Conservation (phyloP, 257 asterid species). For the Solanum dulcamara region DNA sequence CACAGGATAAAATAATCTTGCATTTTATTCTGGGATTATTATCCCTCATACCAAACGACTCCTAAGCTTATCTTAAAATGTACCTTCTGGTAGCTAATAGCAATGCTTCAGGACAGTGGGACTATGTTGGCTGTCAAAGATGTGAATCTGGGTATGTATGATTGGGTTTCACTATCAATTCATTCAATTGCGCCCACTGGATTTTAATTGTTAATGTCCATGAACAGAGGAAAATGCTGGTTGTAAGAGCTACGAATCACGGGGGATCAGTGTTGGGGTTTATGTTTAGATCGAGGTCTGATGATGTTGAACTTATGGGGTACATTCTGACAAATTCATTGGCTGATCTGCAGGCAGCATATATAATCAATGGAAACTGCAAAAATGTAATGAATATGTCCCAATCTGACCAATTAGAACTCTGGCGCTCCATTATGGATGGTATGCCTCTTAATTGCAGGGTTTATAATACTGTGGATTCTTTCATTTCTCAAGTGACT, state of each 20-base stretch:
- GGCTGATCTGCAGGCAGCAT: conserved; percentile 72
- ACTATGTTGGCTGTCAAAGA: not conserved
- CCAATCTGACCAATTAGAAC: conserved; percentile 82
- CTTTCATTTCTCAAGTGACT: not conserved
- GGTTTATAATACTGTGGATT: not conserved
- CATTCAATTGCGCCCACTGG: not conserved
- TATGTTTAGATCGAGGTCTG: not conserved
- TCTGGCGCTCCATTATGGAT: conserved; percentile 80
- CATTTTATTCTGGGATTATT: too few species aligned
- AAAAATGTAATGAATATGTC: conserved; percentile 95
- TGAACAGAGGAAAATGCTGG: not conserved
- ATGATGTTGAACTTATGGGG: not conserved
- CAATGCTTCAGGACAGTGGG: not conserved
- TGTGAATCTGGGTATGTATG: not conserved
- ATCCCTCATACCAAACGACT: too few species aligned
- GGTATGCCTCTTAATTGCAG: conserved; percentile 27
- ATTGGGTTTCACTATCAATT: not conserved
- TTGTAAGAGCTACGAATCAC: not conserved
- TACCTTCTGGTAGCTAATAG: not conserved
- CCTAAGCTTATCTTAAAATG: not conserved
- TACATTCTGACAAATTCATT: not conserved
- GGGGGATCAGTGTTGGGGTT: not conserved
- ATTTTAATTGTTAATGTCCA: not conserved
- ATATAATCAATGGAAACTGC: conserved; percentile 83
- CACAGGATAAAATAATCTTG: too few species aligned